phyloP scores from a whole-genome alignment of 2,329 filamentous ascomycete genomes.

The Phialophora chinensis region DNA sequence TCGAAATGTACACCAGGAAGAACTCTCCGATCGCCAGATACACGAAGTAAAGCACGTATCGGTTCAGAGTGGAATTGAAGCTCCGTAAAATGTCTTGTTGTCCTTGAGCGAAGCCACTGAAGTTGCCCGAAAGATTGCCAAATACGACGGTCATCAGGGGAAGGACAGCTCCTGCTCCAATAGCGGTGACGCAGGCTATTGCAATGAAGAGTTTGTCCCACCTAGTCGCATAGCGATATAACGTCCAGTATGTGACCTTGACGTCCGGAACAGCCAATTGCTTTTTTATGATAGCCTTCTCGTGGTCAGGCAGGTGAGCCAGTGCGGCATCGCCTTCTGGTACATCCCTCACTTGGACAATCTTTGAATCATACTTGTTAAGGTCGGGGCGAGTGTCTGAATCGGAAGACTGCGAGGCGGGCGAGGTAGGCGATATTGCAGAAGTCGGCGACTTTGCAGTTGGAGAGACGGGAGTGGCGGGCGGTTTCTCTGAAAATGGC shows the following conservation, averaged over 20 bases:
- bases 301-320: slow-evolving; percentile 67
- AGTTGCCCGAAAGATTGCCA: slow-evolving; percentile 74
- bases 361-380: slow-evolving; percentile 39
- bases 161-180: slow-evolving; percentile 74
- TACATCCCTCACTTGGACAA: slow-evolving; percentile 40
- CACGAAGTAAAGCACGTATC: slow-evolving; percentile 79
- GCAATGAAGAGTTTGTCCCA: slow-evolving; percentile 69
- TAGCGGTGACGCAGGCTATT: slow-evolving; percentile 67
- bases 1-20: slow-evolving; percentile 75
- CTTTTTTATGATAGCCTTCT: slow-evolving; percentile 69
- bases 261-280: slow-evolving; percentile 71
- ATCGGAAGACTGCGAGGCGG: slow-evolving; percentile 24
- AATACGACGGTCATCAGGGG: slow-evolving; percentile 82
- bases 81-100: slow-evolving; percentile 48
- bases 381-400: slow-evolving; percentile 34
- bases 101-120: slow-evolving; percentile 67
- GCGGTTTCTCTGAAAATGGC: slow-evolving; percentile 21
- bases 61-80: slow-evolving; percentile 66
- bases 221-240: slow-evolving; percentile 73
- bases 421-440: slow-evolving; percentile 24
- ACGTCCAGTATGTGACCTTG: slow-evolving; percentile 67
- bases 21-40: slow-evolving; percentile 86
- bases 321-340: slow-evolving; percentile 60
- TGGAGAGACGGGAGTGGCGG: slow-evolving; percentile 26
- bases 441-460: slow-evolving; percentile 20